Base-by-base conservation (phyloP, 768 basidiomycete species). In the Xerocomellus chrysenteron region DNA sequence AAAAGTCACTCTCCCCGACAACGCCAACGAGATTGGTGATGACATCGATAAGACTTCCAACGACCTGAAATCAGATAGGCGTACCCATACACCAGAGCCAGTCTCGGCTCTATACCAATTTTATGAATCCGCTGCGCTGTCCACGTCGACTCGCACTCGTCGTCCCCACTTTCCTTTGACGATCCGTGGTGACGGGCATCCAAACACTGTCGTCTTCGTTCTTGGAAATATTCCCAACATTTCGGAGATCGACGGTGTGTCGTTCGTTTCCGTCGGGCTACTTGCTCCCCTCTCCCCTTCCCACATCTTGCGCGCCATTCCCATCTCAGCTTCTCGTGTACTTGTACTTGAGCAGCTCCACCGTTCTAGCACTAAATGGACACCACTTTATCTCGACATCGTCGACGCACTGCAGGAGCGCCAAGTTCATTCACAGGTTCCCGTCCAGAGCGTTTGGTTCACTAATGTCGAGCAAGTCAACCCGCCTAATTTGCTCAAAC, bases 301-400 rank as follows among this genome's bases (percentile, higher is more conserved):
- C 41, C 77, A 76, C 32, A 75, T 96, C 35, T 73, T 85, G 44
- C 72, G 69, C 39, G 78, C 76, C 36, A 80, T 96, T 35, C 87
- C 92, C 12, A 58, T 75, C 1, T 84, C 85, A 2, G 82, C 80
- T 30, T 80, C 79, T 16, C 85, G 82, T 21, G 81, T 96, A 52
- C 75, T 95, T 55, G 86, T 95, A 17, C 80, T 95, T 12, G 94
- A 96, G 67, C 92, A 94, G 69, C 75, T 89, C 8, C 79, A 80
- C 64, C 78, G 75, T 60, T 91, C 88, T 82, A 79, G 81, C n/a
- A 85, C 84, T 39, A 91, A 91, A 71, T 95, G 90, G 89, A 87
- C 90, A 1, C 90, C 92, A 0, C 73, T 96, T 4, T 96, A 89
- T 71, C 81, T 97, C 49, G 93, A 95, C 35, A 76, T 94, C 26